phyloP scores from a whole-genome alignment of 257 asterid species.

The Agastache rugosa region DNA sequence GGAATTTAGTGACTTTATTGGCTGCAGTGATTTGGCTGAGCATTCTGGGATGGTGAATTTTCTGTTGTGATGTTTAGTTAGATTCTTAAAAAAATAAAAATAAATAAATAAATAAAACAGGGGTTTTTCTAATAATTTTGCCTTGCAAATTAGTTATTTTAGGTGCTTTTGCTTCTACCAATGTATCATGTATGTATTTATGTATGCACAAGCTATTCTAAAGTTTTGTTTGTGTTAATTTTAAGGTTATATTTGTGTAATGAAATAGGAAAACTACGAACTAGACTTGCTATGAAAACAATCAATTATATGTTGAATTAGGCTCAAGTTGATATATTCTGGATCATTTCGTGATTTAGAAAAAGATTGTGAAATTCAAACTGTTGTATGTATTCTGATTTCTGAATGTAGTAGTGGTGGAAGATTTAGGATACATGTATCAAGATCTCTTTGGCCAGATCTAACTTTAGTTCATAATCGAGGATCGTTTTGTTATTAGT shows the following conservation, averaged over 20 bases:
- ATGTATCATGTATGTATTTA: background rate
- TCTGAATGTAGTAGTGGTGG: background rate
- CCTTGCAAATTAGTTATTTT: background rate
- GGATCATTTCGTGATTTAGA: background rate
- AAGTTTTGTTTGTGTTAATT: slow-evolving; percentile 11
- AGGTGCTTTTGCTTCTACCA: background rate
- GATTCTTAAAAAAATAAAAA: background rate
- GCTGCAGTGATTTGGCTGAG: background rate
- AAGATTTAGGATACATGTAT: background rate
- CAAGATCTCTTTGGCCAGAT: background rate
- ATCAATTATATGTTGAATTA: slow-evolving; percentile 13
- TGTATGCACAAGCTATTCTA: background rate
- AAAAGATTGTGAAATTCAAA: background rate
- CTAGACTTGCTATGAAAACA: slow-evolving; percentile 2
- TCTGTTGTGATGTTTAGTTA: background rate
- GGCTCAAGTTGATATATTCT: slow-evolving; percentile 6
- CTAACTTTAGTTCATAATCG: background rate
- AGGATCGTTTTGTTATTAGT: background rate
- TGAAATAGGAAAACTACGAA: background rate
- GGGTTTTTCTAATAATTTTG: background rate
- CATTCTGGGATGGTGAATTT: background rate
- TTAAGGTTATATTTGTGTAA: slow-evolving; percentile 3
- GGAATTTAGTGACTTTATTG: background rate
- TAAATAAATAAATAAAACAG: background rate
- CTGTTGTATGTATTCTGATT: background rate